Evolutionary conservation across 2,329 filamentous ascomycete species (phyloP), one percentile per base, ranked within the genome.

Genomic region (Coniochaeta pulveracea): DNA sequence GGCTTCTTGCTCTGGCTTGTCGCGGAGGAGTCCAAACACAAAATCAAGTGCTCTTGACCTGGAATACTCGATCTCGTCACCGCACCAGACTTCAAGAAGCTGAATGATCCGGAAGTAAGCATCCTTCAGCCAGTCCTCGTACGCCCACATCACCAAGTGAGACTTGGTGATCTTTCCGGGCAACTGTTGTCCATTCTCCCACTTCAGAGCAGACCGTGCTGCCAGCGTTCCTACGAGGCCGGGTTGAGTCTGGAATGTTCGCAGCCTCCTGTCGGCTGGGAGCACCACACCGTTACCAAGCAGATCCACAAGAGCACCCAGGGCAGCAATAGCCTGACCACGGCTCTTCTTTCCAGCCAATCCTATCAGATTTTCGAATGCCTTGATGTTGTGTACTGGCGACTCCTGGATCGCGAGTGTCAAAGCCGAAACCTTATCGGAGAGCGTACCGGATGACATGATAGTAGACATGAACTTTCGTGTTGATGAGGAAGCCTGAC

Each of bases 391-490:
- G 57, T 98, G 91, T 33, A 96, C 63, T 12, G 91, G 91, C 7
- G 93, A 96, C 57, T 98, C 91, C 61, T 98, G 93, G 10, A 95
- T 78, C 36, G 91, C 82, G 45, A 98, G 66, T 4, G 91, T 98
- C 49, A 98, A 65, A 4, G 91, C 93, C 3, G 91, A 98, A 26
- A 96, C 81, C 56, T 95, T 96, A 56, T 98, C 91, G 36, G 86
- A 93, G 46, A 96, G 73, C 8, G 93, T 98, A 65, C 91, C 91
- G 2, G 88, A 93, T 8, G 85, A 67, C 84, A 96, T 95, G 54
- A 98, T 95, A 12, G 86, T 93, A 2, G 88, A 85, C 66, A 96
- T 79, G 64, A 98, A 98, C 55, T 88, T 93, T 57, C 93, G 83
- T 25, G 88, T 89, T 3, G 89, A 91, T 17, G 85, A 85, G 33